Base-by-base conservation (phyloP, 1,139 yeast species). In the Debaryomyces psychrophilus region DNA sequence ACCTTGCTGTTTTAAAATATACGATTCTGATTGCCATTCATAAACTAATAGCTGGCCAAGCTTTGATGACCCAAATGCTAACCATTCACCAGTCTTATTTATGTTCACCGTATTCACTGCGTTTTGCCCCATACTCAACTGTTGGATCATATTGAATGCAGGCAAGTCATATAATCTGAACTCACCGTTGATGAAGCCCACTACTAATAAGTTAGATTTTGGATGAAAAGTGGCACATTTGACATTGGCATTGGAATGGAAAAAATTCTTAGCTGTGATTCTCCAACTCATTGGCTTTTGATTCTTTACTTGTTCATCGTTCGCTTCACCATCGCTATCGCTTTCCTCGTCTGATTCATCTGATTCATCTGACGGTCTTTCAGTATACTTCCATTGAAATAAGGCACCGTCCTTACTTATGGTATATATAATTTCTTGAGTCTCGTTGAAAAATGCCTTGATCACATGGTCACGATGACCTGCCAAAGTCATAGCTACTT, bases 21-120 rank as follows among this genome's bases (percentile, higher is more conserved):
- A 93, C 0, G 97, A 89, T 65, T 93, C 99, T 2, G 96, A 88
- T 70, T 93, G 97, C 99, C 99, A 93, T 74, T 93, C 99, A 74
- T 96, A 93, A 0, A 93, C 99, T 50, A 93, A 71, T 46, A 93
- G 71, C 67, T 93, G 99, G n/a, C 99, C 99, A 31, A 89, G 69
- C 58, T 84, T 85, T 15, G 92, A 73, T 0, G 97, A 90, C 4
- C 99, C 99, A 67, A 93, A 89, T 0, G 97, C 96, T 41, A 95
- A 72, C 99, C 99, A 93, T 66, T 93, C 99, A 18, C 99, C 99
- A 4, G 93, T 75, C 8, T 76, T 69, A 64, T 93, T 93, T 43
- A 93, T 79, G 17, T 83, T 70, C 2, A 93, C 95, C 8, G 92
- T 83, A 59, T 88, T 90, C 34, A 93, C 87, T 3, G 93, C 85